These are phyloP conservation scores for Cornus florida DNA, from an alignment of 148 eudicot species.

Conservation along the genomic window DNA sequence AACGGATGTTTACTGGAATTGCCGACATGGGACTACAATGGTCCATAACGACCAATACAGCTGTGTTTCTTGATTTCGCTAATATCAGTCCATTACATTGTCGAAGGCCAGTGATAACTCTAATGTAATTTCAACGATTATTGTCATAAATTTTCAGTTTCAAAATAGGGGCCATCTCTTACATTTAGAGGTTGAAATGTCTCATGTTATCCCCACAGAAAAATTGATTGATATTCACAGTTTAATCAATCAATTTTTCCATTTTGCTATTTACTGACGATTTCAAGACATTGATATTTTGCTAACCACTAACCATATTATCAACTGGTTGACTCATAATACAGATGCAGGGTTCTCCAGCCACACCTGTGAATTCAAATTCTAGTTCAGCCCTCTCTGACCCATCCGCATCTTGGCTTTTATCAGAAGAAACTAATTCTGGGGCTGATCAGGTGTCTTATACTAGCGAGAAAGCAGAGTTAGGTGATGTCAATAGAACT, in stretches of 20 bases:
- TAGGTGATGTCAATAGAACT: conserved; percentile 33
- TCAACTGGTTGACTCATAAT: conserved; percentile 21
- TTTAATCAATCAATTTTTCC: too few relatives aligned
- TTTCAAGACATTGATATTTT: not conserved
- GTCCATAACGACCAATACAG: not conserved
- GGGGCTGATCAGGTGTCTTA: conserved; percentile 33
- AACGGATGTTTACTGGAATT: too few relatives aligned
- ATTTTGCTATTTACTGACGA: not conserved
- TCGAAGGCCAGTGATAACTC: not conserved
- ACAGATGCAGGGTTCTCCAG: conserved; percentile 75
- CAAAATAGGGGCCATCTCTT: not conserved
- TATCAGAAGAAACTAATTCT: conserved; percentile 56
- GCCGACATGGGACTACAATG: not conserved
- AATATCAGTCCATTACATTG: not conserved
- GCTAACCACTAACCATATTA: conserved; percentile 22
- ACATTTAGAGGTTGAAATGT: not conserved
- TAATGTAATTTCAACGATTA: not conserved
- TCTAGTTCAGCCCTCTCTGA: conserved; percentile 61
- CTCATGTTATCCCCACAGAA: not conserved
- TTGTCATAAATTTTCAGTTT: not conserved
- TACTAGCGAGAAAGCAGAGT: conserved; percentile 28
- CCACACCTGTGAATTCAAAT: conserved; percentile 49
- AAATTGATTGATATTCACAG: not conserved
- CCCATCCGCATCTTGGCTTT: conserved; percentile 49
- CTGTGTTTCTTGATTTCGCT: not conserved